Percentiles rank a stretch among this genome's conserved stretches.
Evolutionary conservation across 768 basidiomycete genomes (phyloP).

Genomic region (Russula compacta): DNA sequence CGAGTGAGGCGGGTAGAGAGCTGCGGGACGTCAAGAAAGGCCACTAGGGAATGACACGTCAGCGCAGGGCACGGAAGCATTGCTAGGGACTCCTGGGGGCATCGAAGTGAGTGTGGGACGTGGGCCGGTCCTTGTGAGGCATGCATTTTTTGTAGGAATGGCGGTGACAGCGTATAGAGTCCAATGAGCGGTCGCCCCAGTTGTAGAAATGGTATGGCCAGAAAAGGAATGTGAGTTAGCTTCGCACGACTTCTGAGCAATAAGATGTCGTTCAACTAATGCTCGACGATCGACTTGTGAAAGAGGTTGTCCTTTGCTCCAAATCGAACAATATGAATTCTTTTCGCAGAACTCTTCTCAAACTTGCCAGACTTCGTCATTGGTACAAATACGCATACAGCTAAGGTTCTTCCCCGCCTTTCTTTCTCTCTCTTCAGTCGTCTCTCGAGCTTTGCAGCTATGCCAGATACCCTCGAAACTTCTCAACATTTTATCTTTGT

Average conservation of each 20-base stretch:
- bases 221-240: background rate
- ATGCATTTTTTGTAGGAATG: too few relatives aligned
- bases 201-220: background rate
- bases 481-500: constrained; percentile 74
- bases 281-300: background rate
- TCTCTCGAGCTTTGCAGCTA: constrained; percentile 16
- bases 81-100: constrained; percentile 7
- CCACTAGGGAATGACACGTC: constrained; percentile 34
- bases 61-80: constrained; percentile 1
- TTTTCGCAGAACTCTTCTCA: constrained; percentile 4
- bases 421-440: background rate
- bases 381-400: constrained; percentile 12
- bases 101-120: background rate
- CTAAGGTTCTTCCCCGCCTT: background rate
- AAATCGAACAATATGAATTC: background rate
- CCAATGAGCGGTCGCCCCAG: too few relatives aligned
- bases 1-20: constrained; percentile 41
- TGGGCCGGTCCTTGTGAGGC: background rate
- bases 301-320: background rate
- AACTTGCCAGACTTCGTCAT: background rate
- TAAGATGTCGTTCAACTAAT: background rate
- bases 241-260: constrained; percentile 4
- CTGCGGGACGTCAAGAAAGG: constrained; percentile 68
- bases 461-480: constrained; percentile 42
- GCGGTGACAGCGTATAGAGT: background rate